Conservation (phyloP, 2,329 filamentous ascomycete species). For the Dryadomyces quercivorus region DNA sequence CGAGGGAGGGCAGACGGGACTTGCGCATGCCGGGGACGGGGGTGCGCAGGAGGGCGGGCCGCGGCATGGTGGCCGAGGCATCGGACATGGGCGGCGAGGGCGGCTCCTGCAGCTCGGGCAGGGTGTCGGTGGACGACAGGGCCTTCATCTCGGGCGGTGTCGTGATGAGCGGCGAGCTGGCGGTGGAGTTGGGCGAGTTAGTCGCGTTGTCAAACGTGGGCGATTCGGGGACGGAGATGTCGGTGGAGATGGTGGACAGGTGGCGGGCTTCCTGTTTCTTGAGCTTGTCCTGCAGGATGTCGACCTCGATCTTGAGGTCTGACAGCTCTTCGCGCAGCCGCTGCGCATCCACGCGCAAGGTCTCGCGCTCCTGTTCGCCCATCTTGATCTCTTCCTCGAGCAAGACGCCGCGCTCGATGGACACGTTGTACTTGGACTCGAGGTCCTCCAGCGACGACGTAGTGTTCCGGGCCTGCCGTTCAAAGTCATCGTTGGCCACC, state of each 20-base stretch:
- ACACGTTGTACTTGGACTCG: slow-evolving; percentile 91
- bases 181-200: slow-evolving; percentile 46
- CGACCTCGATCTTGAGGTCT: slow-evolving; percentile 87
- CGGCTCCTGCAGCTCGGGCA: slow-evolving; percentile 63
- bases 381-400: slow-evolving; percentile 89
- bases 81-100: slow-evolving; percentile 93
- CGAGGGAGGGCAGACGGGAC: slow-evolving; percentile 41
- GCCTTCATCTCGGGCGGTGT: slow-evolving; percentile 69
- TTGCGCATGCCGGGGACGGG: slow-evolving; percentile 29
- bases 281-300: slow-evolving; percentile 89
- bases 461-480: slow-evolving; percentile 89
- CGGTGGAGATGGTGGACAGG: slow-evolving; percentile 46
- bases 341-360: slow-evolving; percentile 80
- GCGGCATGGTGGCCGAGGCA: slow-evolving; percentile 45
- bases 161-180: slow-evolving; percentile 79
- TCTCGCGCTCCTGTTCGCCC: slow-evolving; percentile 84
- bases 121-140: slow-evolving; percentile 40
- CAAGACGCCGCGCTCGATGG: slow-evolving; percentile 84
- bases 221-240: slow-evolving; percentile 52
- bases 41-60: slow-evolving; percentile 20
- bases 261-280: slow-evolving; percentile 54
- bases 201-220: slow-evolving; percentile 66
- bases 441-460: slow-evolving; percentile 92
- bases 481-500: slow-evolving; percentile 96
- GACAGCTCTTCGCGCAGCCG: slow-evolving; percentile 80